Conservation (phyloP, 2,329 filamentous ascomycete species). For the Penicillium vulpinum region DNA sequence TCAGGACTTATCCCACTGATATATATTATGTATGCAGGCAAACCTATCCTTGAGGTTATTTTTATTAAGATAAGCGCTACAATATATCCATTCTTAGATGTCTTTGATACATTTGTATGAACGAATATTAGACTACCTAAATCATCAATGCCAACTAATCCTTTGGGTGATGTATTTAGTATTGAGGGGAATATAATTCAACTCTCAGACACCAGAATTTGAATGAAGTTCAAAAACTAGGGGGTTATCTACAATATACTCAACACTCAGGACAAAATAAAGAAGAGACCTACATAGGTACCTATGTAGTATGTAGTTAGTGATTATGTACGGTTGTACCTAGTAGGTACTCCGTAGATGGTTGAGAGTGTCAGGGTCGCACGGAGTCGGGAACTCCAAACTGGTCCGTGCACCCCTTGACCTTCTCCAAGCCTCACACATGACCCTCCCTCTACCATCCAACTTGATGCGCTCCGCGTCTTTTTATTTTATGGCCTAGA, state of each 20-base stretch:
- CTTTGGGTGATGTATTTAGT: neutral
- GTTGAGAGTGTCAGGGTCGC: neutral
- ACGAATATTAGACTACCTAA: neutral
- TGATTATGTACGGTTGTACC: neutral
- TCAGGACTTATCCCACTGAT: neutral
- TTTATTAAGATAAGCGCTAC: neutral
- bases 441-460: constrained; percentile 24
- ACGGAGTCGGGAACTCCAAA: constrained; percentile 9
- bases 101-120: too few relatives aligned
- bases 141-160: neutral
- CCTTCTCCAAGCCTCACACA: constrained; percentile 31
- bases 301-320: neutral
- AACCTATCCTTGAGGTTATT: neutral
- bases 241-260: neutral
- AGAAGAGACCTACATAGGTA: too few relatives aligned
- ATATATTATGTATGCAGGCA: neutral
- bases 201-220: neutral
- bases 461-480: constrained; percentile 25
- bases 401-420: constrained; percentile 26
- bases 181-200: neutral
- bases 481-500: constrained; percentile 27
- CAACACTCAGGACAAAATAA: neutral
- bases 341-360: constrained; percentile 2
- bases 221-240: neutral
- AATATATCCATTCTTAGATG: too few relatives aligned